A percentile compares a stretch with the other conserved stretches of the same genome.
Evolutionary conservation across 306 rosid species (phyloP).

Genomic region (Trichosanthes truncata): DNA sequence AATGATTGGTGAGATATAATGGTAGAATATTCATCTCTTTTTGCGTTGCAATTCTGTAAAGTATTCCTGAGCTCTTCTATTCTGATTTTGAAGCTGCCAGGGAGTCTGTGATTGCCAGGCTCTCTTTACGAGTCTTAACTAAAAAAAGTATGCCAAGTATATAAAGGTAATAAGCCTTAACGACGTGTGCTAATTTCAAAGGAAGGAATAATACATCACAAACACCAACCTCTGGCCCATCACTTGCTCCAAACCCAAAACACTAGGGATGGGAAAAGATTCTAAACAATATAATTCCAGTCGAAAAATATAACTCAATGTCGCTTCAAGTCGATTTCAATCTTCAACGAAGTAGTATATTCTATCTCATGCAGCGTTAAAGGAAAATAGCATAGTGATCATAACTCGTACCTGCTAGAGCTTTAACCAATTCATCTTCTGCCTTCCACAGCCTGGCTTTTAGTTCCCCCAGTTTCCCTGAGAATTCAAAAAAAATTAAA

Average conservation of each 20-base stretch:
- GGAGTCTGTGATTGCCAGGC: constrained; percentile 53
- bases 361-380: not conserved
- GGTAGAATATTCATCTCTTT: constrained; percentile 35
- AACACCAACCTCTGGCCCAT: not conserved
- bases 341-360: not conserved
- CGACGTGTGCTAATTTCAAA: not conserved
- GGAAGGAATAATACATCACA: not conserved
- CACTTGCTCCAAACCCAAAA: not conserved
- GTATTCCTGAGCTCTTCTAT: constrained; percentile 32
- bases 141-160: constrained; percentile 11
- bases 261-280: not conserved
- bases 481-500: not conserved
- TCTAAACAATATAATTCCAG: not conserved
- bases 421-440: constrained; percentile 73
- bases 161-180: not conserved
- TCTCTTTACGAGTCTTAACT: constrained; percentile 79
- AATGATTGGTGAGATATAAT: constrained; percentile 36
- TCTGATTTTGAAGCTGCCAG: constrained; percentile 47
- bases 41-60: constrained; percentile 32
- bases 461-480: constrained; percentile 36
- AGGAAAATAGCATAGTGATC: not conserved
- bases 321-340: not conserved
- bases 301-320: not conserved
- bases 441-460: constrained; percentile 50
- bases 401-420: constrained; percentile 43